A percentile compares a stretch with the other conserved stretches of the same genome.
phyloP scores from a whole-genome alignment of 1,284 basidiomycete species.

The Boletus mariae region DNA sequence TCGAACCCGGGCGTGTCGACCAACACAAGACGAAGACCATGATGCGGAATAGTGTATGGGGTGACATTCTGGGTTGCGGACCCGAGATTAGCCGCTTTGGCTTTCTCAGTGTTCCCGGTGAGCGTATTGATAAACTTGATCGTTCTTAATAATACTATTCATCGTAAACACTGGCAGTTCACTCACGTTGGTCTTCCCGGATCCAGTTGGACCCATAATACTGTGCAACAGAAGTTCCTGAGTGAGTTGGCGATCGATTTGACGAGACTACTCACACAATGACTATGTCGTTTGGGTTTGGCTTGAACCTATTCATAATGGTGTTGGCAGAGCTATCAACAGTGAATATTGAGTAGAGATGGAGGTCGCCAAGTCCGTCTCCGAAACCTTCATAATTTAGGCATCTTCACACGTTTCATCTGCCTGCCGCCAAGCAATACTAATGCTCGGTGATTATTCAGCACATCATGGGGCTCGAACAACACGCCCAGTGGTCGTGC shows the following conservation, averaged over 20 bases:
- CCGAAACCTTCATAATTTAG: background rate
- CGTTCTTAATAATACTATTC: background rate
- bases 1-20: constrained; percentile 31
- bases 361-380: background rate
- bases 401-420: background rate
- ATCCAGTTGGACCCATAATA: constrained; percentile 21
- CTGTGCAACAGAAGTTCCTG: constrained; percentile 3
- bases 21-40: constrained; percentile 12
- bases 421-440: background rate
- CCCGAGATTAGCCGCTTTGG: background rate
- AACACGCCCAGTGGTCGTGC: too few relatives aligned
- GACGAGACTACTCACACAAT: constrained; percentile 9
- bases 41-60: background rate
- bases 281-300: constrained; percentile 4
- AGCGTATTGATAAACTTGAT: constrained; percentile 19
- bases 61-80: constrained; percentile 15
- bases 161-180: background rate
- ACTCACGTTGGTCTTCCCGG: constrained; percentile 25
- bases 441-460: background rate
- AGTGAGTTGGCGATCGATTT: background rate
- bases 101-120: constrained; percentile 1
- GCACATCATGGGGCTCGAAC: too few relatives aligned
- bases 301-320: constrained; percentile 14
- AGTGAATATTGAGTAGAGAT: background rate
- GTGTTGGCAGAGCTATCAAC: background rate